phyloP scores from a whole-genome alignment of 176 grass and related monocot species.

The Bonia amplexicaulis region DNA sequence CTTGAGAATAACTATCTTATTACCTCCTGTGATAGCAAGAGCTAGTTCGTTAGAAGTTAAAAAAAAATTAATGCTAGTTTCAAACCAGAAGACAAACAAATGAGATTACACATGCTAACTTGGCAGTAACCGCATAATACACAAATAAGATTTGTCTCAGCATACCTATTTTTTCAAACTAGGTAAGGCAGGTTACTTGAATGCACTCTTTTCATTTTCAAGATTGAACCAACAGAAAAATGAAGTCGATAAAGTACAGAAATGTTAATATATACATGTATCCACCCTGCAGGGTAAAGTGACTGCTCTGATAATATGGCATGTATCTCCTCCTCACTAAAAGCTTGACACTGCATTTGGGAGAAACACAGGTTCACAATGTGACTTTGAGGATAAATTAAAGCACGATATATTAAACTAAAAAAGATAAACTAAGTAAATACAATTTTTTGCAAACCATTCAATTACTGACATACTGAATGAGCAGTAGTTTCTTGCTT shows the following conservation, averaged over 20 bases:
- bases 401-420: neutral
- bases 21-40: neutral
- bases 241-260: neutral
- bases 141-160: neutral
- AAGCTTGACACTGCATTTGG: constrained; percentile 72
- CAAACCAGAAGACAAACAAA: neutral
- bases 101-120: neutral
- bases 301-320: constrained; percentile 77
- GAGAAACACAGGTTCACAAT: neutral
- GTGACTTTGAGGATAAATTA: neutral
- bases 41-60: neutral
- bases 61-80: neutral
- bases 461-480: constrained; percentile 77
- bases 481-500: constrained; percentile 90
- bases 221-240: constrained; percentile 1
- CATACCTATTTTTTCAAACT: neutral
- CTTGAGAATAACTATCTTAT: neutral
- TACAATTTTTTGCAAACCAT: neutral
- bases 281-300: constrained; percentile 92
- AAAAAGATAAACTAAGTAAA: neutral
- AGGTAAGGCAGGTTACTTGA: neutral
- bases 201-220: neutral
- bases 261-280: constrained; percentile 63
- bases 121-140: neutral
- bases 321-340: constrained; percentile 91